Evolutionary conservation across 2,329 filamentous ascomycete species (phyloP).

Genomic region (Xylariaceae sp.): DNA sequence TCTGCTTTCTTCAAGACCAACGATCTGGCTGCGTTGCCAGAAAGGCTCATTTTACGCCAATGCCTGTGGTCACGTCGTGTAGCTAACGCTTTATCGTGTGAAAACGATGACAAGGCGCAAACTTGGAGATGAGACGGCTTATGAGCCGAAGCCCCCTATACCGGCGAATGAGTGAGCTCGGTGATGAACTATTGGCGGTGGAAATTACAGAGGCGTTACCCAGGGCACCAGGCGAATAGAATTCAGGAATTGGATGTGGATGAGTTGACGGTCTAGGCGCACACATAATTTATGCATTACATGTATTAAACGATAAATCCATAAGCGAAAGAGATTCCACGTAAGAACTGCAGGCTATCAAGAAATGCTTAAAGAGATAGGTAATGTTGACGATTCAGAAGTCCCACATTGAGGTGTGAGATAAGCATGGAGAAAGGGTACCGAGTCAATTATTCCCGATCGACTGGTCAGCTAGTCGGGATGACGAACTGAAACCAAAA

Average conservation of each 20-base stretch:
- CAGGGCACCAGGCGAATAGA: not conserved
- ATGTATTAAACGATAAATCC: not conserved
- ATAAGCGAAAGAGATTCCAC: not conserved
- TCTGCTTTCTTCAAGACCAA: too few relatives aligned
- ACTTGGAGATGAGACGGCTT: not conserved
- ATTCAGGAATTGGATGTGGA: constrained; percentile 14
- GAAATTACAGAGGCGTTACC: constrained; percentile 9
- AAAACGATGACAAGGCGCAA: not conserved
- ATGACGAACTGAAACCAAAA: too few relatives aligned
- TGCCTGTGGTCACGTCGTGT: not conserved
- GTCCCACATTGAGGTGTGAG: too few relatives aligned
- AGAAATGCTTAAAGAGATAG: too few relatives aligned
- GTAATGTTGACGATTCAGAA: too few relatives aligned
- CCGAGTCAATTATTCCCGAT: too few relatives aligned
- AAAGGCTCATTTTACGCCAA: not conserved
- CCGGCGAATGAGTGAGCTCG: not conserved
- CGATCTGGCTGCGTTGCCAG: not conserved
- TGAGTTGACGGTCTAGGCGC: constrained; percentile 9
- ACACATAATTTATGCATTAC: not conserved
- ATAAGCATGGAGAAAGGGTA: too few relatives aligned
- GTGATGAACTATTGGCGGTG: constrained; percentile 3
- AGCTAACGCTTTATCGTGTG: not conserved
- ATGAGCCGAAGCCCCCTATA: not conserved
- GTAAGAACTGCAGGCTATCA: too few relatives aligned
- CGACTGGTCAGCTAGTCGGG: too few relatives aligned